phyloP scores from a whole-genome alignment of 2,329 filamentous ascomycete genomes.

The Cercospora canescens region DNA sequence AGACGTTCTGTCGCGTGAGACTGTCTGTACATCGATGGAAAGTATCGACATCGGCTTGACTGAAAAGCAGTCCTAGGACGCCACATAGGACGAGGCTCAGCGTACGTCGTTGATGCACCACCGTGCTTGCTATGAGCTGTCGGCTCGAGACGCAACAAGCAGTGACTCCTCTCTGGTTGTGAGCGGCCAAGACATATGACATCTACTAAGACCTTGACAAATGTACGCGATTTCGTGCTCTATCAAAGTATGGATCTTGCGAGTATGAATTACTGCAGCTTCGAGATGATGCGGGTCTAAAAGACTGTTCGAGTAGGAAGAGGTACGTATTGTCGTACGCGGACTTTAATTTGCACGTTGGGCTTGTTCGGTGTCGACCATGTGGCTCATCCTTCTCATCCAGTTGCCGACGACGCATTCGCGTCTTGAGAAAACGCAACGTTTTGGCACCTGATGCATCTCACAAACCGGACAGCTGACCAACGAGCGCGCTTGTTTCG shows the following conservation, averaged over 20 bases:
- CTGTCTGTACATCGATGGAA: neutral
- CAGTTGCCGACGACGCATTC: neutral
- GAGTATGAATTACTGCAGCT: neutral
- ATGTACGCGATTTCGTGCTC: too few species aligned
- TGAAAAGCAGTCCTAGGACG: neutral
- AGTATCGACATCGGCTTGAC: neutral
- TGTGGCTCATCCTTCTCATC: neutral
- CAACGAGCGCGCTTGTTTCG: neutral
- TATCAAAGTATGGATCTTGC: neutral
- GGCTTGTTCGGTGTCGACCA: neutral
- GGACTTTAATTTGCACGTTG: neutral
- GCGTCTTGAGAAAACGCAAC: neutral
- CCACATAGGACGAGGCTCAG: neutral
- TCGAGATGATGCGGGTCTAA: neutral
- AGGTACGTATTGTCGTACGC: neutral
- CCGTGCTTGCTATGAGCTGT: neutral
- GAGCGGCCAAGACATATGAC: too few species aligned
- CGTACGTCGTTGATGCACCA: neutral
- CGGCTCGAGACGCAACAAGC: neutral
- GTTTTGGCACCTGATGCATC: neutral
- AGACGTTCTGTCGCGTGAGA: too few species aligned
- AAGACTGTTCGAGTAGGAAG: neutral
- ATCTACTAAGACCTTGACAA: too few species aligned
- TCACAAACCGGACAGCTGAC: neutral
- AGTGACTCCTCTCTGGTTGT: too few species aligned